Evolutionary conservation across 2,329 filamentous ascomycete genomes (phyloP), one percentile per base, ranked within the genome.

Genomic region (Fusarium denticulatum): DNA sequence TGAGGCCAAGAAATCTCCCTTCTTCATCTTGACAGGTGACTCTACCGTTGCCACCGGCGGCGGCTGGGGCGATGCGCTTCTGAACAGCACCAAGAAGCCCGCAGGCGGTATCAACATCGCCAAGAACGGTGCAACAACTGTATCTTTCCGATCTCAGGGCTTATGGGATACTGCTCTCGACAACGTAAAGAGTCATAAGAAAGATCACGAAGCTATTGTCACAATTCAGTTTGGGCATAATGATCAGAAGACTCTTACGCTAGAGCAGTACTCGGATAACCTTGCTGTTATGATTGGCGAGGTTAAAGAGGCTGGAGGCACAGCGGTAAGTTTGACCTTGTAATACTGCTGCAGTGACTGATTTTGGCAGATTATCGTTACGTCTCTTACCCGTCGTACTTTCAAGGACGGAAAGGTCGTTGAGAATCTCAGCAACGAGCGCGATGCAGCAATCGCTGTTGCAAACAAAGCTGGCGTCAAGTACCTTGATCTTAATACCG

Each of bases 231-330:
- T 69, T 16, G 67, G 67, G 0, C 67, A 69, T 6, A 70, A 69
- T 16, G 66, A 69, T 14, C 66, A 70, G 13, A 69, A 69, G 34
- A 60, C 46, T 36, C 66, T 69, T 12, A 70, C 52, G 18, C 4
- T 69, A 7, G 52, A 70, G 15, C n/a, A 69, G 12, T 69, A 69
- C 32, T 65, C 67, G 0, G 24, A 53, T 4, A 70, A 69, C 18
- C 66, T 69, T 22, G 13, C 46, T 6, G 36, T 28, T 6, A 69
- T 69, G 67, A 36, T 69, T 6, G 22, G 18, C 0, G 67, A 69
- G 32, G 60, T 69, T 1, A 49, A 70, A 28, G 24, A 30, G 28
- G 67, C 66, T 8, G 67, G 66, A 9, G 67, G 67, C 1, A 70
- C 66, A 9, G 20, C 67, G 15, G 67, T 69, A 65, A 39, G 65